Evolutionary conservation across 2,329 filamentous ascomycete species (phyloP).

Genomic region (Bimuria novae-zelandiae): DNA sequence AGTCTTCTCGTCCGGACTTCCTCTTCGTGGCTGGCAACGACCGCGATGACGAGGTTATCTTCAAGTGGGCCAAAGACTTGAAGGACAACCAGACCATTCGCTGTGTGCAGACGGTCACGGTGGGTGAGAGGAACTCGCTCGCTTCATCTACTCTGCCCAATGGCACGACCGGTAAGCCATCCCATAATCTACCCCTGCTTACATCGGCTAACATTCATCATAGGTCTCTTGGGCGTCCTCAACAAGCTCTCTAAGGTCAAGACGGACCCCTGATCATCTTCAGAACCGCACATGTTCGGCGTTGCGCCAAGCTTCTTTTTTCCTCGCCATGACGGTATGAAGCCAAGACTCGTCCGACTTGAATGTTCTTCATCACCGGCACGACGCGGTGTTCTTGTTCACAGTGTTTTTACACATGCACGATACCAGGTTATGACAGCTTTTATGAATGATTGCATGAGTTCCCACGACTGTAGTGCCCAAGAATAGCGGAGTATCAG

Average conservation of each 20-base stretch:
- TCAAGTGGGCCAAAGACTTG: conserved; percentile 88
- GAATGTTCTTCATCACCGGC: conserved; percentile 2
- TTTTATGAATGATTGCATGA: conserved; percentile 4
- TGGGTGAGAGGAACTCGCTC: conserved; percentile 86
- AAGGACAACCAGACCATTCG: conserved; percentile 53
- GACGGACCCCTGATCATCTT: background rate
- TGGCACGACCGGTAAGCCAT: conserved; percentile 78
- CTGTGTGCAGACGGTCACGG: conserved; percentile 80
- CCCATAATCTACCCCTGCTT: background rate
- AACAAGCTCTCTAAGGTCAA: conserved; percentile 33
- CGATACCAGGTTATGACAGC: background rate
- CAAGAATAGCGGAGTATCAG: background rate
- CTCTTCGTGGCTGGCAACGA: conserved; percentile 88
- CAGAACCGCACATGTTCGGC: conserved; percentile 1
- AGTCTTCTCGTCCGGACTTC: conserved; percentile 66
- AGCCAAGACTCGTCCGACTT: background rate
- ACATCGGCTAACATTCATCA: conserved; percentile 11
- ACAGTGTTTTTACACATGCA: background rate
- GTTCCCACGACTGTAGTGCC: background rate
- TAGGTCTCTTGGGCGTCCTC: conserved; percentile 38
- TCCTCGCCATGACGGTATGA: too few relatives aligned
- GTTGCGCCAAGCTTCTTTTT: background rate
- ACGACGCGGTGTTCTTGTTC: background rate
- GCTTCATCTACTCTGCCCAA: conserved; percentile 85
- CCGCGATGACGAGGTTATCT: conserved; percentile 90